Base-by-base conservation (phyloP, 2,329 filamentous ascomycete genomes). In the Botrytis fabae region DNA sequence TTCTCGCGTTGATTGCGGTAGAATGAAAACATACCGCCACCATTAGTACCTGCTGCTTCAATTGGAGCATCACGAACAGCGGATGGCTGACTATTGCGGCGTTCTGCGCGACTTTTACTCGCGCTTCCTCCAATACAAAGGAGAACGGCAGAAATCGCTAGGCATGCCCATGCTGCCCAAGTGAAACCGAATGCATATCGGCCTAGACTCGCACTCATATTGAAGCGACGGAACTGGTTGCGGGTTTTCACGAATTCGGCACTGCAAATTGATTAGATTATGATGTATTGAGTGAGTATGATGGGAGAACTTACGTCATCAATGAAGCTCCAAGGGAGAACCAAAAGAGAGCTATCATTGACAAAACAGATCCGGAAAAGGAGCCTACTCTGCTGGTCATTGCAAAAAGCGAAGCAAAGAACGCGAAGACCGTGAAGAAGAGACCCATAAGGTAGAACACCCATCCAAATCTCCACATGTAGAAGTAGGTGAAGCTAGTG, bases 391-490 rank as follows among this genome's bases (percentile, higher is more conserved):
- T 89, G 48, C 90, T 90, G 82, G 86, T 93, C 80, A 92, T 90
- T 25, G 92, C 91, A 25, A 94, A 82, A 75, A 94, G 85, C 76
- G 90, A 88, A 18, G 86, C 83, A 82, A 94, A 87, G 80, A 95
- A 89, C 75, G 91, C 89, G 40, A 89, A 72, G 65, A 88, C 86
- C 75, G 89, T 88, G 82, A 97, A 96, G 85, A 97, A 90, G 54
- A 98, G 88, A 28, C 90, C 89, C 77, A 98, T 91, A 73, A 98
- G 85, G 84, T 93, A 93, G 83, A 97, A 96, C 54, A 95, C 93
- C 88, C 95, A 98, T 82, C 93, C 92, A 85, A 98, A 97, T 59
- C 95, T 90, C 84, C 94, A 97, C 80, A 96, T 87, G 83, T 94
- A 93, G 84, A 88, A 98, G 85, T 91, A 97, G 76, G 84, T 83